Base-by-base conservation (phyloP, 768 basidiomycete species). In the Hypholoma fasciculare region DNA sequence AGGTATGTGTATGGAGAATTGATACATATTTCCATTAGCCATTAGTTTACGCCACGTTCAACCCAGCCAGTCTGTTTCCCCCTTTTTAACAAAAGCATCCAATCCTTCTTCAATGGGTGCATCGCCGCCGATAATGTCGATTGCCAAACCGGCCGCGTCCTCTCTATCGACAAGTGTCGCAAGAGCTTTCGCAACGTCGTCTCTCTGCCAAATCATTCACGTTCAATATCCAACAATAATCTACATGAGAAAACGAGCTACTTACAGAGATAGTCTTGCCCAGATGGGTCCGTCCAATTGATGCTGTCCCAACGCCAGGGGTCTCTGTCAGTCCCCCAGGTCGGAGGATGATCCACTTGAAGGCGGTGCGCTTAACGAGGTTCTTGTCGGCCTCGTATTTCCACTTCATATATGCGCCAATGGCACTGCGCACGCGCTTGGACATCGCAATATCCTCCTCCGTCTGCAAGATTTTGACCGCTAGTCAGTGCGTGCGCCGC, bases 271-370 rank as follows among this genome's bases (percentile, higher is more conserved):
- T 78, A 0, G 68, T 66, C n/a, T 63, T 67, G 0, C 63, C 72
- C n/a, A 87, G 43, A 61, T 82, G 82, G 0, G 84, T 84, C 58
- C 72, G 71, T 2, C 88, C 88, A 46, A 89, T 72, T 36, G 72
- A 64, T 0, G 78, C 82, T 36, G 72, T 81, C 1, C 83, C 84
- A 2, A 76, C 78, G 0, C 84, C 83, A 0, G 80, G 74, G 2
- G 76, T 73, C 50, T 86, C 75, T 0, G 69, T 76, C n/a, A 90
- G 63, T 7, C 72, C 71, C n/a, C 83, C 84, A n/a, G 88, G 87
- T 8, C 87, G 82, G 34, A 90, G 69, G 38, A 89, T 86, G 2
- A 83, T 84, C 83, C 82, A 89, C 52, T 83, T 78, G 74, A 90
- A 86, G 0, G 78, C 69, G 17, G 78, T 78, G 20, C 87, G 81